Evolutionary conservation across 228 moss, liverwort and hornwort species (phyloP).

Genomic region (Sphagnum magellanicum): DNA sequence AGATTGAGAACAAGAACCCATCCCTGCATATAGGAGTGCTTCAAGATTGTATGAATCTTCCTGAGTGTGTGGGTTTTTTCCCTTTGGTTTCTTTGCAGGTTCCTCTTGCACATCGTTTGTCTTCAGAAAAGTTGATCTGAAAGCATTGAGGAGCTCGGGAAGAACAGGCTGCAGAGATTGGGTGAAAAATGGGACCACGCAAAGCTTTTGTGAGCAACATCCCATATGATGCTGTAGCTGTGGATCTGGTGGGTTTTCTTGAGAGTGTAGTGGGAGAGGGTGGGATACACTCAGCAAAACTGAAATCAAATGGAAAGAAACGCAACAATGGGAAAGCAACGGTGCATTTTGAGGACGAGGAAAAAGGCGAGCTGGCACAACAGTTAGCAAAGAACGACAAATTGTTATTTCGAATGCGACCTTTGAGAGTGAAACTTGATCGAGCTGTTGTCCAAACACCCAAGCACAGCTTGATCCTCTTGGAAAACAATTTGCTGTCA

Average conservation of each 20-base stretch:
- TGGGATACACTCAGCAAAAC: conserved; percentile 28
- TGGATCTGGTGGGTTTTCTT: conserved; percentile 37
- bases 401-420: conserved; percentile 42
- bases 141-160: no score
- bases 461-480: conserved; percentile 27
- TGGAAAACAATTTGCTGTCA: conserved; percentile 44
- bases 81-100: no score
- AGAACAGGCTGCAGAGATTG: no score
- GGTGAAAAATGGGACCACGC: conserved; percentile 21
- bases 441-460: conserved; percentile 38
- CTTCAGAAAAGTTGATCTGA: no score
- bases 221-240: conserved; percentile 39
- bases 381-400: conserved; percentile 45
- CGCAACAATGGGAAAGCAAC: conserved; percentile 64
- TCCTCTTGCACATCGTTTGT: no score
- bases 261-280: conserved; percentile 41
- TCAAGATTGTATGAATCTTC: no score
- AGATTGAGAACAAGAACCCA: no score
- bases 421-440: conserved; percentile 34
- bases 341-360: conserved; percentile 42
- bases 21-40: no score
- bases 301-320: conserved; percentile 29
- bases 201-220: conserved; percentile 58
- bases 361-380: conserved; percentile 46
- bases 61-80: no score